phyloP scores from a whole-genome alignment of 73 alveolate species.

The Diophrys sp. region DNA sequence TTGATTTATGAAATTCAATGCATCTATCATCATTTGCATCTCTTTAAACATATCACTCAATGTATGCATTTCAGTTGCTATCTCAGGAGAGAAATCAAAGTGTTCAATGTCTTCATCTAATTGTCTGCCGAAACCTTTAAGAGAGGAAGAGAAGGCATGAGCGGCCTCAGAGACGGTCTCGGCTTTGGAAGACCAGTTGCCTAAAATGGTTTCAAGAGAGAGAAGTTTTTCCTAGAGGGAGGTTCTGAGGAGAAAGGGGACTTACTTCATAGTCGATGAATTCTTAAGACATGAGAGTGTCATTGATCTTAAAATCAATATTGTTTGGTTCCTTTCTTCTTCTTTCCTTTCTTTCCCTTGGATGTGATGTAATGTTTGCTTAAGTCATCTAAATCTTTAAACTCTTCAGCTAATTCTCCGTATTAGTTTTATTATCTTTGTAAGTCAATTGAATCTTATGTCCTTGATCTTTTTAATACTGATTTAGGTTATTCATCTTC shows the following conservation, averaged over 20 bases:
- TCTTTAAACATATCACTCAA: constrained; percentile 29
- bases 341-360: too few relatives aligned
- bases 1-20: constrained; percentile 7
- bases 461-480: too few relatives aligned
- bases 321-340: too few relatives aligned
- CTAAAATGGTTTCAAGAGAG: neutral
- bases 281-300: neutral
- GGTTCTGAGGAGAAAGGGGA: neutral
- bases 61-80: constrained; percentile 13
- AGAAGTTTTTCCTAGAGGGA: neutral
- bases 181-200: neutral
- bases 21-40: constrained; percentile 16
- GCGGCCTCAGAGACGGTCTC: neutral
- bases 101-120: neutral
- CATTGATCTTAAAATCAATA: neutral
- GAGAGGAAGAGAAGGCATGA: neutral
- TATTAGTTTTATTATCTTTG: too few relatives aligned
- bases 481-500: too few relatives aligned
- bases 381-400: too few relatives aligned
- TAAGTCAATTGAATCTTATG: too few relatives aligned
- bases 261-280: neutral
- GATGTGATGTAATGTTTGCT: too few relatives aligned
- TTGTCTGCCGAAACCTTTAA: neutral
- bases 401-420: too few relatives aligned
- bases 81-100: constrained; percentile 31